phyloP scores from a whole-genome alignment of 148 eudicot species.

The Spergularia bocconei region DNA sequence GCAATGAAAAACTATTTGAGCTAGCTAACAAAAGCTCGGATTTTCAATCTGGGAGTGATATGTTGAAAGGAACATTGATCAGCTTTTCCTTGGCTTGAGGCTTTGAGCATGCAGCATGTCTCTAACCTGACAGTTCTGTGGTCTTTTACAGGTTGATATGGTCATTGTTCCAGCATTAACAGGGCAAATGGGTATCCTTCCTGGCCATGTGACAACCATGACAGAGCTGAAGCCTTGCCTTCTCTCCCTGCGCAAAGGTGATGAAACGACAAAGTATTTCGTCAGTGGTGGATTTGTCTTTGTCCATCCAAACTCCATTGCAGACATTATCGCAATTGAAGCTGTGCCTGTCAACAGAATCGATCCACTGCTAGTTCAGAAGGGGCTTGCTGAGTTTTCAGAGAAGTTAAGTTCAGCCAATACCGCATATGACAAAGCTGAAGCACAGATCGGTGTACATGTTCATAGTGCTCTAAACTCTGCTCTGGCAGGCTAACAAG shows the following conservation, averaged over 20 bases:
- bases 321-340: slow-evolving; percentile 61
- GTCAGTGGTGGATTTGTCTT: slow-evolving; percentile 75
- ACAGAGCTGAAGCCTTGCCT: slow-evolving; percentile 74
- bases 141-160: slow-evolving; percentile 62
- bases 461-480: slow-evolving; percentile 65
- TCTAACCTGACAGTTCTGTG: neutral
- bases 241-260: slow-evolving; percentile 60
- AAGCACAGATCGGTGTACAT: slow-evolving; percentile 77
- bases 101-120: neutral
- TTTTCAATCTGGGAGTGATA: too few species aligned
- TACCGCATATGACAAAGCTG: slow-evolving; percentile 62
- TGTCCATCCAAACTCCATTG: slow-evolving; percentile 55
- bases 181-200: slow-evolving; percentile 80
- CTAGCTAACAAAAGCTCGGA: too few species aligned
- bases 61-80: too few species aligned
- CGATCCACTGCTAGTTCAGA: slow-evolving; percentile 51
- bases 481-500: slow-evolving; percentile 45
- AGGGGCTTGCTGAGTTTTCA: slow-evolving; percentile 62
- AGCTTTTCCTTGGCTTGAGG: too few species aligned
- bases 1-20: too few species aligned
- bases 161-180: slow-evolving; percentile 69
- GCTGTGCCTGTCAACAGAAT: slow-evolving; percentile 62
- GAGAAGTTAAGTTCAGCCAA: slow-evolving; percentile 64
- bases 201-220: slow-evolving; percentile 69
- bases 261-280: slow-evolving; percentile 55